Evolutionary conservation across 345 rosid genomes (phyloP).

Genomic region (Capsella bursapastoris): DNA sequence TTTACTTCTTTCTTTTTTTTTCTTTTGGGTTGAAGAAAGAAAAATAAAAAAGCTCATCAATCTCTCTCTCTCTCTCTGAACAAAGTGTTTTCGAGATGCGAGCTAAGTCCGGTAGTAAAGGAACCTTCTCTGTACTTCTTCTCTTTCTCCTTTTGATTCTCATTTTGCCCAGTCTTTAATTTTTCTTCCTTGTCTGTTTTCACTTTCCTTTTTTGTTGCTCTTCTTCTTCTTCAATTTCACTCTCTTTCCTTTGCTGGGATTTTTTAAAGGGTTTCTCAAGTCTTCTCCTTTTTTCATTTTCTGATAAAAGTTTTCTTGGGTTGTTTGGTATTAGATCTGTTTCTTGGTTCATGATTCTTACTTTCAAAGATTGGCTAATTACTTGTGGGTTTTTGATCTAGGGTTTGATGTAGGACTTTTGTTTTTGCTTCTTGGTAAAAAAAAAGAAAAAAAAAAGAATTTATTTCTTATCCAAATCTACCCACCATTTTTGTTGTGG

Average conservation of each 20-base stretch:
- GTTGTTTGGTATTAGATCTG: conserved; percentile 42
- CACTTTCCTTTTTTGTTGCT: neutral
- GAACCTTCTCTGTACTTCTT: conserved; percentile 67
- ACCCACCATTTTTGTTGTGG: conserved; percentile 75
- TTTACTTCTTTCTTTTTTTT: neutral
- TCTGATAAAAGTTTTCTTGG: conserved; percentile 41
- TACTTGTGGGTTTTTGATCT: conserved; percentile 25
- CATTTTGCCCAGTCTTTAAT: conserved; percentile 65
- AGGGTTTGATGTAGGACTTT: conserved; percentile 49
- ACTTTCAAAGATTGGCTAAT: conserved; percentile 6
- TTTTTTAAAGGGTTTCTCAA: neutral
- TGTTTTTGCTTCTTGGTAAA: neutral
- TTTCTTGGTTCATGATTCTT: conserved; percentile 30
- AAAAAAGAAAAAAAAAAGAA: conserved; percentile 24
- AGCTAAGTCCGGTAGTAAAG: conserved; percentile 59
- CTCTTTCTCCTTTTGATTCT: conserved; percentile 70
- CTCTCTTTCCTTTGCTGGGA: neutral
- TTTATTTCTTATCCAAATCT: conserved; percentile 41
- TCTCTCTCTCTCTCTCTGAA: too few species aligned
- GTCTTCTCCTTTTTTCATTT: conserved; percentile 16
- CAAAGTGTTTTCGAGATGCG: conserved; percentile 61
- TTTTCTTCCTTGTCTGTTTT: neutral
- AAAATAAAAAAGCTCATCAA: neutral
- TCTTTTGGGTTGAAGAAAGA: neutral
- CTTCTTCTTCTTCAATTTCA: conserved; percentile 33